Evolutionary conservation across 2,329 filamentous ascomycete genomes (phyloP), one percentile per base, ranked within the genome.

Genomic region (Phaeophleospora eucalypticola): DNA sequence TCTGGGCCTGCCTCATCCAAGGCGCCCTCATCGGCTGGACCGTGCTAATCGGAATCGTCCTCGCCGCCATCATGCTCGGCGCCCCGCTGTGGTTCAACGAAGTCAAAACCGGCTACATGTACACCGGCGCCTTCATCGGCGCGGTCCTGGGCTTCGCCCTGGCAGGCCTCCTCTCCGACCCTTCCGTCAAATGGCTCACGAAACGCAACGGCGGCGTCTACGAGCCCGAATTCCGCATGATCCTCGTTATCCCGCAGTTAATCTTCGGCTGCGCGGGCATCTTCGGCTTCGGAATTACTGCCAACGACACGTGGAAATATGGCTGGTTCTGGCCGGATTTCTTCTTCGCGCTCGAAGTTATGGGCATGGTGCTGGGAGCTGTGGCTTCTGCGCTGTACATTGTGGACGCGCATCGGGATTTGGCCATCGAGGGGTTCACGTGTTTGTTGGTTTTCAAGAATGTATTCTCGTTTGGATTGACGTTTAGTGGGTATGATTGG

Each of bases 11-110:
- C 59, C 74, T 96, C 3, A 87, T 90, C 41, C 90, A 95, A 74
- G 90, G 90, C 14, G 81, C 87, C 3, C 81, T 95, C 62, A 95
- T 96, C 61, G 91, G 90, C 54, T 97, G 91, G 90, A 95, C 90
- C 1, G 87, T 96, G 14, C 88, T 96, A 62, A 91, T 95, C 55
- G 86, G 87, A 46, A 84, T 93, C 51, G 82, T 93, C 56, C 72
- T 94, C 37, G 86, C 84, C n/a, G 81, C 84, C 49, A 83, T 94
- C 56, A 91, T 93, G 71, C 77, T 94, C 38, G 83, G 84, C 2
- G 15, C 40, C 8, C 40, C 40, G 4, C 40, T 42, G 27, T 48
- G 29, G 19, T 95, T 90, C 79, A 75, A 81, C 58, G 84, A 93
- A 68, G 81, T 87, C 43, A 71, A 87, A 61, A 88, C 87, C 1